phyloP scores from a whole-genome alignment of 177 flowering plant species.

The Vitis hybrid region DNA sequence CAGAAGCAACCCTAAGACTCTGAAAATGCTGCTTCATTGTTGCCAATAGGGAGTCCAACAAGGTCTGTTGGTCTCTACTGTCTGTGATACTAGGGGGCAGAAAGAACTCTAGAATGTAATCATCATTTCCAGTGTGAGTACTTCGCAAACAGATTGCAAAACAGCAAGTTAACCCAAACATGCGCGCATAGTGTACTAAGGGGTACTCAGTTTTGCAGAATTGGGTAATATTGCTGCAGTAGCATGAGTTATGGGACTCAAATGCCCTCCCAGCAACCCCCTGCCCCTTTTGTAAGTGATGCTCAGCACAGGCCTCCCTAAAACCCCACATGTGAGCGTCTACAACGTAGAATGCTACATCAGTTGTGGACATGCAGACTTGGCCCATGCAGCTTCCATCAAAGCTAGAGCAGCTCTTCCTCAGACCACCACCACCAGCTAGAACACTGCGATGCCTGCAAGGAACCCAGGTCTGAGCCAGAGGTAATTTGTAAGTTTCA shows the following conservation, averaged over 20 bases:
- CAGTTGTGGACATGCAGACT: constrained; percentile 94
- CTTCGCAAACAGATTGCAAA: constrained; percentile 84
- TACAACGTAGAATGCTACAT: constrained; percentile 81
- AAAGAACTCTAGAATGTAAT: constrained; percentile 90
- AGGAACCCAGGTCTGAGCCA: constrained; percentile 99
- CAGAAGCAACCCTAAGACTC: constrained; percentile 70
- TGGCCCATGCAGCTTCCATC: constrained; percentile 96
- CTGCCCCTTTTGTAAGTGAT: constrained; percentile 88
- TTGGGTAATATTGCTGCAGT: constrained; percentile 66
- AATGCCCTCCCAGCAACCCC: constrained; percentile 95
- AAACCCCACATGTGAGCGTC: constrained; percentile 96
- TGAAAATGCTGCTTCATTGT: constrained; percentile 73
- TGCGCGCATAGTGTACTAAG: constrained; percentile 90
- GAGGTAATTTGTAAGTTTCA: constrained; percentile 82
- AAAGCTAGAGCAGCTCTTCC: constrained; percentile 84
- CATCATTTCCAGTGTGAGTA: constrained; percentile 71
- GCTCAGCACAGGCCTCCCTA: constrained; percentile 93
- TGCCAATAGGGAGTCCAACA: constrained; percentile 59
- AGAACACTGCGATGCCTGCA: constrained; percentile 87
- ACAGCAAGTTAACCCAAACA: constrained; percentile 72
- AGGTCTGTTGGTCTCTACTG: constrained; percentile 37
- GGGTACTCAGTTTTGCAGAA: constrained; percentile 89
- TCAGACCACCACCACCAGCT: constrained; percentile 78
- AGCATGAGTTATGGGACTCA: constrained; percentile 55
- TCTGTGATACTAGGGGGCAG: constrained; percentile 61